phyloP scores from a whole-genome alignment of 176 grass and related monocot genomes.

The Rhynchospora tenuis region DNA sequence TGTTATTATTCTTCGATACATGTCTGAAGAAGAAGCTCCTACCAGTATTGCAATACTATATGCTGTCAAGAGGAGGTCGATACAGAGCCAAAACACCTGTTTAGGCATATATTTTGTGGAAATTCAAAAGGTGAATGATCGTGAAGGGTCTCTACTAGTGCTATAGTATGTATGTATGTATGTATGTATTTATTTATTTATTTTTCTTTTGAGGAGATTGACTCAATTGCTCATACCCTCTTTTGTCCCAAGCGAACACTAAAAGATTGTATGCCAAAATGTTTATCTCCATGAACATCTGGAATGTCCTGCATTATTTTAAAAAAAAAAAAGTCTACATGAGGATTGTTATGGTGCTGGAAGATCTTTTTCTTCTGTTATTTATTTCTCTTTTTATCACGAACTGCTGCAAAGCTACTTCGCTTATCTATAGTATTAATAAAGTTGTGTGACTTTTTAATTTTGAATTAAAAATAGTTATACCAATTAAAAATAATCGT shows the following conservation, averaged over 20 bases:
- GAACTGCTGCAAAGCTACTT: background rate
- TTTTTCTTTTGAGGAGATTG: background rate
- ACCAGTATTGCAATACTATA: conserved; percentile 57
- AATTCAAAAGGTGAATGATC: background rate
- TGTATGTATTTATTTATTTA: background rate
- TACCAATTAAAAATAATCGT: too few species aligned
- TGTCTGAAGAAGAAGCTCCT: conserved; percentile 47
- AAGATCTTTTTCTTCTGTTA: background rate
- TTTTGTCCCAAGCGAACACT: conserved; percentile 55
- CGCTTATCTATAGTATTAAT: too few species aligned
- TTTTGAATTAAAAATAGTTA: too few species aligned
- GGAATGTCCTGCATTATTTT: conserved; percentile 56
- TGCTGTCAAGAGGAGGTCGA: conserved; percentile 57
- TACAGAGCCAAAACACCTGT: conserved; percentile 82
- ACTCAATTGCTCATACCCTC: conserved; percentile 33
- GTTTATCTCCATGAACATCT: conserved; percentile 66
- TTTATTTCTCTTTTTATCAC: background rate
- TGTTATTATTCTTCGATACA: conserved; percentile 30
- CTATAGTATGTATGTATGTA: background rate
- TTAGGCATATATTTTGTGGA: background rate
- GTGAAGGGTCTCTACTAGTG: background rate
- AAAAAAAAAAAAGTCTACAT: background rate
- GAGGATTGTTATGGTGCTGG: background rate
- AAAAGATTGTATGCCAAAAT: conserved; percentile 76
- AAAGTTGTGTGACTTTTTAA: too few species aligned